phyloP scores from a whole-genome alignment of 495 filamentous ascomycete genomes.

The Lineolata rhizophorae region DNA sequence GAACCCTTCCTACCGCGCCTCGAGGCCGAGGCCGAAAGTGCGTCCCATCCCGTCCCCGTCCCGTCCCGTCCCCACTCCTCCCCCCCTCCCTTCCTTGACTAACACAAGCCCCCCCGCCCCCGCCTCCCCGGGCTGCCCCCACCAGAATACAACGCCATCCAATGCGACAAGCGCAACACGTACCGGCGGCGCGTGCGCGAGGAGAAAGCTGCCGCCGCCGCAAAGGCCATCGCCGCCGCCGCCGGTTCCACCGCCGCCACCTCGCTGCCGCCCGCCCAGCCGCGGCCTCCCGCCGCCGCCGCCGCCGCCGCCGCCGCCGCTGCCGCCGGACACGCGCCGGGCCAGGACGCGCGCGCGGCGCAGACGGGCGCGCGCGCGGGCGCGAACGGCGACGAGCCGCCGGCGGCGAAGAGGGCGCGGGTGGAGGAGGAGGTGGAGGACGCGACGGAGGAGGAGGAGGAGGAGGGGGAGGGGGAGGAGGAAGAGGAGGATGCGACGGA shows the following conservation, averaged over 20 bases:
- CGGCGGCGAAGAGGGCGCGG: slow-evolving; percentile 13
- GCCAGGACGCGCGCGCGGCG: slow-evolving; percentile 1
- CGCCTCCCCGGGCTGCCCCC: too few species aligned
- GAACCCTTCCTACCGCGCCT: slow-evolving; percentile 44
- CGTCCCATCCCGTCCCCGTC: slow-evolving; percentile 11
- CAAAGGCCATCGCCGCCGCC: too few species aligned
- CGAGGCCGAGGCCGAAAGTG: slow-evolving; percentile 39
- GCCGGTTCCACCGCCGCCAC: too few species aligned
- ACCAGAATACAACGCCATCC: slow-evolving; percentile 32
- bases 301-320: not conserved
- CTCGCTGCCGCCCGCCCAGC: slow-evolving; percentile 13
- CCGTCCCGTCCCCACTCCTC: too few species aligned
- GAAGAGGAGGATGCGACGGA: slow-evolving; percentile 20
- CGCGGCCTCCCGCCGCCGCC: slow-evolving; percentile 8
- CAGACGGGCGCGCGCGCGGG: not conserved
- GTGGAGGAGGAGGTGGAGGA: slow-evolving; percentile 6
- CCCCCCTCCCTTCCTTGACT: too few species aligned
- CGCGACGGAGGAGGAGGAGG: slow-evolving; percentile 7
- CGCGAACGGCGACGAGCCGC: slow-evolving; percentile 10
- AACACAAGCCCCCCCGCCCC: too few species aligned
- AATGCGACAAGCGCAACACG: slow-evolving; percentile 40
- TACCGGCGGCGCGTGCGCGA: slow-evolving; percentile 30
- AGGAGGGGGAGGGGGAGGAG: slow-evolving; percentile 9
- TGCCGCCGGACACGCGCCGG: slow-evolving; percentile 1
- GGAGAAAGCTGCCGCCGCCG: slow-evolving; percentile 18